A percentile compares a stretch with the other conserved stretches of the same genome.
phyloP scores from a whole-genome alignment of 768 basidiomycete genomes.

The Lentinula boryana region DNA sequence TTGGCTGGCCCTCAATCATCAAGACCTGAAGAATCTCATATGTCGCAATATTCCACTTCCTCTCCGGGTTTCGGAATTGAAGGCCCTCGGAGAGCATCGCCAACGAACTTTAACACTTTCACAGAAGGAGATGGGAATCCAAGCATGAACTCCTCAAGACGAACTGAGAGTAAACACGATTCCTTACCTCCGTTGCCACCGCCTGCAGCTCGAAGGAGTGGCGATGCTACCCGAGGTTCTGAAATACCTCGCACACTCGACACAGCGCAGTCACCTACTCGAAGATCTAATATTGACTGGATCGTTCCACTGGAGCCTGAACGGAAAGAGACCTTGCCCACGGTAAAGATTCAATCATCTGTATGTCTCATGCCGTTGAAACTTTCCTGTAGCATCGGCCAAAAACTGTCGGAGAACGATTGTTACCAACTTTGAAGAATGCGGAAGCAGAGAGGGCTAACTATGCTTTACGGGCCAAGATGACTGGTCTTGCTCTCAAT shows the following conservation, averaged over 20 bases:
- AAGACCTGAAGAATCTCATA: background rate
- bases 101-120: background rate
- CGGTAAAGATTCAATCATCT: background rate
- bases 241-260: background rate
- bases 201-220: background rate
- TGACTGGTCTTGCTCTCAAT: constrained; percentile 32
- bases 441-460: constrained; percentile 43
- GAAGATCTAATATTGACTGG: background rate
- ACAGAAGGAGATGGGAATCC: background rate
- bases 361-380: background rate
- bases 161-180: background rate
- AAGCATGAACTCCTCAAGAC: background rate
- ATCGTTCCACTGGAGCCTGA: background rate
- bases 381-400: background rate
- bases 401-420: constrained; percentile 41
- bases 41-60: background rate
- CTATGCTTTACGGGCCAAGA: constrained; percentile 37
- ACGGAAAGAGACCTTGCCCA: background rate
- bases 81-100: background rate
- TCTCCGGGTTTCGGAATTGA: background rate
- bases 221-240: background rate
- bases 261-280: background rate
- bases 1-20: background rate
- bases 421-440: constrained; percentile 44
- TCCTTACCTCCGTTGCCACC: background rate